Base-by-base conservation (phyloP, 1,139 yeast genomes). In the Suhomyces atakaporum region DNA sequence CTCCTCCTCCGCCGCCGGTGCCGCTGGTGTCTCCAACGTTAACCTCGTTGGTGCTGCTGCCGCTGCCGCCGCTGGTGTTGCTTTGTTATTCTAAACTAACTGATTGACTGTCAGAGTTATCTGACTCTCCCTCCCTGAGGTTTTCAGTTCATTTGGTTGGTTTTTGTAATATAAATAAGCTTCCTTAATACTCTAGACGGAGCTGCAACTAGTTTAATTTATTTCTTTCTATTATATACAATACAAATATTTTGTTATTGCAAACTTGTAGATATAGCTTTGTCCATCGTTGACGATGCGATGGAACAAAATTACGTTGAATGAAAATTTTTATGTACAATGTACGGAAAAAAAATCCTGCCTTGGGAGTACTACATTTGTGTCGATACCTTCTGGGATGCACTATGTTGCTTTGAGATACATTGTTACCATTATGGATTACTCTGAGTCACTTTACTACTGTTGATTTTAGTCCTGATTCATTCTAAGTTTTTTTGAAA, bases 1-100 rank as follows among this genome's bases (percentile, higher is more conserved):
- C 38, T 41, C 60, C 43, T 47, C 62, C 34, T 49, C 45, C 29
- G 56, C 51, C 44, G 57, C 40, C 33, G 47, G 44, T 31, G 46
- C 49, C 26, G 48, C 47, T 25, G 48, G 44, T 38, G 40, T 46
- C 30, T 33, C 48, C 31, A 49, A 45, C 42, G 49, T 42, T 25
- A 48, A 38, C 35, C 45, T 50, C 24, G 30, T 34, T 21, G 38
- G 38, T 35, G 38, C 38, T n/a, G 50, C 39, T 25, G 52, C 51
- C 27, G 50, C 40, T 25, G 52, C 52, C 31, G 52, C 51, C 30
- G 52, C 49, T 29, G 51, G 47, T 43, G 47, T 45, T 33, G 51
- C 52, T 38, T 48, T 48, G 42, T 45, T 48, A 36, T 43, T 47
- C 42, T 47, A 47, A 47, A 40, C 35, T 29, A 23, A 29, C 35